Evolutionary conservation across 2,329 filamentous ascomycete genomes (phyloP).

Genomic region (Bisporella sp.): DNA sequence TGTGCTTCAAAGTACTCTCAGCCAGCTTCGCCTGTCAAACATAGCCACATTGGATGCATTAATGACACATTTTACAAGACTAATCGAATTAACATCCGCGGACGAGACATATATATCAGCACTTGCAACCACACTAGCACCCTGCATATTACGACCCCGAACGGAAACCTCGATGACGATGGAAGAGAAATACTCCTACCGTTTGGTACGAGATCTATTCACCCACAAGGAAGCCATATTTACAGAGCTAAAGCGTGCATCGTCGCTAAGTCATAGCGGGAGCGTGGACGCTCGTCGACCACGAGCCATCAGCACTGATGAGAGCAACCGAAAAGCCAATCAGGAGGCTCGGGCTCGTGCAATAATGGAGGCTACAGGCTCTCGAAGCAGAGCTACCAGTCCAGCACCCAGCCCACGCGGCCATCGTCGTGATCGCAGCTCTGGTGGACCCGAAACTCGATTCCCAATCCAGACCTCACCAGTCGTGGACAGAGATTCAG

Average conservation of each 20-base stretch:
- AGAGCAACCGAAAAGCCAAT: slow-evolving; percentile 87
- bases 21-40: slow-evolving; percentile 89
- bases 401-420: slow-evolving; percentile 55
- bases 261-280: slow-evolving; percentile 60
- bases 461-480: slow-evolving; percentile 74
- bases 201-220: slow-evolving; percentile 86
- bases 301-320: slow-evolving; percentile 87
- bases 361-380: slow-evolving; percentile 47
- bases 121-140: slow-evolving; percentile 69
- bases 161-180: slow-evolving; percentile 85
- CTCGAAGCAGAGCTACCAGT: slow-evolving; percentile 64
- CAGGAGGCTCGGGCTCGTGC: slow-evolving; percentile 91
- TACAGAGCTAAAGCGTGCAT: slow-evolving; percentile 80
- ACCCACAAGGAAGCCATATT: slow-evolving; percentile 94
- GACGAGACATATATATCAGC: slow-evolving; percentile 77
- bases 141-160: slow-evolving; percentile 82
- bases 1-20: slow-evolving; percentile 91
- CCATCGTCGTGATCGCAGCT: slow-evolving; percentile 77
- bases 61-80: slow-evolving; percentile 94
- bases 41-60: slow-evolving; percentile 98
- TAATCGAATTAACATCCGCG: slow-evolving; percentile 94
- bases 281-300: slow-evolving; percentile 56
- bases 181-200: slow-evolving; percentile 90
- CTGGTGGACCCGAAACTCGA: slow-evolving; percentile 64
- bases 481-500: slow-evolving; percentile 42